These are phyloP conservation scores for Cenchrus americanus DNA, from an alignment of 176 grass and related monocot species.

Conservation along the genomic window DNA sequence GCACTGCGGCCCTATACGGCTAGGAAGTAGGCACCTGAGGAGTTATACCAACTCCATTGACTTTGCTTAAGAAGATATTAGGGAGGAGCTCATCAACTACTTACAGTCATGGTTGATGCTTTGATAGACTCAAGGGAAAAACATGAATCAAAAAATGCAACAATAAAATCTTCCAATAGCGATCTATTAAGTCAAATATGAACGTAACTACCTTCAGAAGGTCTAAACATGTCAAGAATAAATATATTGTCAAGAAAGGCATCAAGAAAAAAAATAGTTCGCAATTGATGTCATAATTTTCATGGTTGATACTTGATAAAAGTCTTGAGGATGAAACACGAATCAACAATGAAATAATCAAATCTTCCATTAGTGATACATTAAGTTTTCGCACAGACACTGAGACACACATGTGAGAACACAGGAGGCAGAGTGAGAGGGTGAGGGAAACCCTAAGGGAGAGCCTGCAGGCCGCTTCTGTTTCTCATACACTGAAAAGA, in stretches of 20 bases:
- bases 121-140: neutral
- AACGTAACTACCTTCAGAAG: neutral
- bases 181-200: neutral
- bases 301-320: slow-evolving; percentile 2
- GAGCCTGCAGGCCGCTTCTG: neutral
- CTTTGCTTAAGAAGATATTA: too few relatives aligned
- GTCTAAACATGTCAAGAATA: neutral
- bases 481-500: neutral
- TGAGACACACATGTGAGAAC: too few relatives aligned
- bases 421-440: neutral
- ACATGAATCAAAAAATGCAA: neutral
- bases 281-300: neutral
- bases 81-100: too few relatives aligned
- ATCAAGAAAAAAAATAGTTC: neutral
- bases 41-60: too few relatives aligned
- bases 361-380: neutral
- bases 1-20: too few relatives aligned
- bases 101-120: neutral
- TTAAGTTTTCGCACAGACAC: neutral
- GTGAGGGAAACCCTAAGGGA: neutral
- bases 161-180: neutral
- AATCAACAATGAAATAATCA: neutral
- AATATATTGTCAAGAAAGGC: neutral
- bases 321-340: neutral
- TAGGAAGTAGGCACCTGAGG: too few relatives aligned